These are phyloP conservation scores for Ogataea ramenticola DNA, from an alignment of 805 yeast genomes.

Conservation along the genomic window DNA sequence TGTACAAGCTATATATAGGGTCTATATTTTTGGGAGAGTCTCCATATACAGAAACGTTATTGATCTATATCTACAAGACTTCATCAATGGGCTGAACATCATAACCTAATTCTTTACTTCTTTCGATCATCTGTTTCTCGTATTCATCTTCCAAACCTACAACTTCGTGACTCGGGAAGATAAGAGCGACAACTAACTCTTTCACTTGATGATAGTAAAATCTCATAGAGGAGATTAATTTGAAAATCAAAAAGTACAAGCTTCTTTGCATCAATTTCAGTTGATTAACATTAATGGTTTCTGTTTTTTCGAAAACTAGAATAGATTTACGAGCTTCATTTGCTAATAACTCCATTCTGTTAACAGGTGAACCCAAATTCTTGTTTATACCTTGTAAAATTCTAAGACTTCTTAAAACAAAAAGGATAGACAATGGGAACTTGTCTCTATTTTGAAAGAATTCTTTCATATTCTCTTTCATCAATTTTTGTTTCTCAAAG, in stretches of 20 bases:
- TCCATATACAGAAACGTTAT: too few relatives aligned
- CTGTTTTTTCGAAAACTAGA: slow-evolving; percentile 4
- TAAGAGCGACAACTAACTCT: slow-evolving; percentile 1
- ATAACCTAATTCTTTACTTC: slow-evolving; percentile 35
- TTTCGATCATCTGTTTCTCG: slow-evolving; percentile 34
- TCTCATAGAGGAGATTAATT: slow-evolving; percentile 23
- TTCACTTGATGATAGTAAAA: slow-evolving; percentile 13
- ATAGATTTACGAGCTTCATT: slow-evolving; percentile 37
- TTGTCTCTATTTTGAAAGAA: slow-evolving; percentile 56
- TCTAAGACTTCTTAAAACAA: slow-evolving; percentile 64
- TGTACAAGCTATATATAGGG: background rate
- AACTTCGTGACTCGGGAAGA: slow-evolving; percentile 23
- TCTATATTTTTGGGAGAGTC: background rate
- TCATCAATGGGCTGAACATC: background rate
- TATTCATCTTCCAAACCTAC: slow-evolving; percentile 35
- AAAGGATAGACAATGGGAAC: slow-evolving; percentile 61
- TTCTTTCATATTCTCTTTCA: slow-evolving; percentile 41
- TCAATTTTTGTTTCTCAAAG: slow-evolving; percentile 34
- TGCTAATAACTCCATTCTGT: slow-evolving; percentile 58
- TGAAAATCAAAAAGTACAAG: slow-evolving; percentile 11
- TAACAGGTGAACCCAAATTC: slow-evolving; percentile 64
- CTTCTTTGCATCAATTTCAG: slow-evolving; percentile 9
- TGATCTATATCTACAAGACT: background rate
- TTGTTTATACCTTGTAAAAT: slow-evolving; percentile 68
- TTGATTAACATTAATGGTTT: slow-evolving; percentile 2